Evolutionary conservation across 2,329 filamentous ascomycete species (phyloP).

Genomic region (Diaporthe ilicicola): DNA sequence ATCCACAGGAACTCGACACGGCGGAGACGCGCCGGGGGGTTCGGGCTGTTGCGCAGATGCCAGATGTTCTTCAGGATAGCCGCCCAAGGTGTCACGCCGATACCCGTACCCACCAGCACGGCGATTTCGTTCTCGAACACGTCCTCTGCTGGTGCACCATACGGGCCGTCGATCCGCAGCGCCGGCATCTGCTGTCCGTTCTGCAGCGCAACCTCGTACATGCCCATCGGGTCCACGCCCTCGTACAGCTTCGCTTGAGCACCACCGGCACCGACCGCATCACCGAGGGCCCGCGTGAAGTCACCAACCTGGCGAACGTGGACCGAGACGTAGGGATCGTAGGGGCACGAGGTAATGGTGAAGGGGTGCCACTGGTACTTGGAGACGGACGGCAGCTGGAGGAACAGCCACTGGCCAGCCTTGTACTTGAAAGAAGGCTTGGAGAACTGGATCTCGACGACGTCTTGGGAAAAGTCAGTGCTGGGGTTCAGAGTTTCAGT

Average conservation of each 20-base stretch:
- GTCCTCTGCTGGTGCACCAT: slow-evolving; percentile 95
- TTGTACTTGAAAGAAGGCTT: slow-evolving; percentile 99
- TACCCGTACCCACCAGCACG: slow-evolving; percentile 85
- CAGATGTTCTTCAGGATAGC: slow-evolving; percentile 96
- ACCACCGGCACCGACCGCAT: slow-evolving; percentile 89
- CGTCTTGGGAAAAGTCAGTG: slow-evolving; percentile 65
- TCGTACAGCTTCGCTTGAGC: slow-evolving; percentile 92
- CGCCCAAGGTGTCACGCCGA: slow-evolving; percentile 88
- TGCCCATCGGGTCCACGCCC: slow-evolving; percentile 88
- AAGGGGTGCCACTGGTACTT: slow-evolving; percentile 97
- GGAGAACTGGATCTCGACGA: slow-evolving; percentile 95
- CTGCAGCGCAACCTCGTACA: slow-evolving; percentile 96
- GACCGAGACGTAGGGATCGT: slow-evolving; percentile 92
- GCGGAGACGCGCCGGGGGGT: slow-evolving; percentile 87
- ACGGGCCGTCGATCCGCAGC: slow-evolving; percentile 92
- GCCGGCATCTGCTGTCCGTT: slow-evolving; percentile 92
- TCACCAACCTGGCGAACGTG: slow-evolving; percentile 97
- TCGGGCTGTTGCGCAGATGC: slow-evolving; percentile 90
- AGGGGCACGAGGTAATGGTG: slow-evolving; percentile 97
- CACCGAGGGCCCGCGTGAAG: slow-evolving; percentile 92
- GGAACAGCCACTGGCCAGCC: slow-evolving; percentile 96
- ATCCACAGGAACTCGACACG: slow-evolving; percentile 99
- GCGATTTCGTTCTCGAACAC: slow-evolving; percentile 95
- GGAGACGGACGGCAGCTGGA: slow-evolving; percentile 90
- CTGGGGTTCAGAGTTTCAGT: slow-evolving; percentile 5